These are phyloP conservation scores for Fusarium praegraminearum DNA, from an alignment of 2,329 filamentous ascomycete genomes.

Conservation along the genomic window DNA sequence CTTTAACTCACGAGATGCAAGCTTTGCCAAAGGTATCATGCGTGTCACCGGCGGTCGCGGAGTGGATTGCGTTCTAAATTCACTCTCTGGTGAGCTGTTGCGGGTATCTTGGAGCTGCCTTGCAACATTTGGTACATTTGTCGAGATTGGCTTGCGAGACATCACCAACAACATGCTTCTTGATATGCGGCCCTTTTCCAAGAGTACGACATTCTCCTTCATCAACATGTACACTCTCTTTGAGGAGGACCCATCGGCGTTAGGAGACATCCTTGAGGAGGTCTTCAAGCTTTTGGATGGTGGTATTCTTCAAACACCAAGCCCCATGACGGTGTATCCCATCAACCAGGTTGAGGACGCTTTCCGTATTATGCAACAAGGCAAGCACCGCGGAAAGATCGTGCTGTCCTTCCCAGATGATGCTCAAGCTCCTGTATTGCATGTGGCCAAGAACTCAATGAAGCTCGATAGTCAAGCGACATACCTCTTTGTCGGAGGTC, in stretches of 20 bases:
- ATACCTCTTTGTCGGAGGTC: background rate
- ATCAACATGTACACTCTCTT: background rate
- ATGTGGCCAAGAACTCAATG: background rate
- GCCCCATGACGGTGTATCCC: background rate
- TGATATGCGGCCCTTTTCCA: background rate
- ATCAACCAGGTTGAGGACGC: background rate
- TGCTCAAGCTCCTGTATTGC: background rate
- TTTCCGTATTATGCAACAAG: background rate
- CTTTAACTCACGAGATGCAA: background rate
- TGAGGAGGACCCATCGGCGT: background rate
- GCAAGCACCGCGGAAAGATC: background rate
- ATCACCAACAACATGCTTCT: background rate
- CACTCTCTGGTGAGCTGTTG: background rate
- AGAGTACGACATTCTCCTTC: background rate
- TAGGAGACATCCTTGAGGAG: background rate
- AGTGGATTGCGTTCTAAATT: constrained; percentile 2
- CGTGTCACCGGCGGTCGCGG: background rate
- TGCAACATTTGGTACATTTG: background rate
- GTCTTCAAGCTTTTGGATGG: background rate
- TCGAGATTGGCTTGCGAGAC: constrained; percentile 2
- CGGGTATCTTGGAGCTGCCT: background rate
- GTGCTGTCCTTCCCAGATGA: background rate
- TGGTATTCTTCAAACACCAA: background rate
- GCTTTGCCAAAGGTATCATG: background rate
- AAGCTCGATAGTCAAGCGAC: background rate